phyloP scores from a whole-genome alignment of 1,284 basidiomycete genomes.

The Sporisorium iseilematis-ciliati region DNA sequence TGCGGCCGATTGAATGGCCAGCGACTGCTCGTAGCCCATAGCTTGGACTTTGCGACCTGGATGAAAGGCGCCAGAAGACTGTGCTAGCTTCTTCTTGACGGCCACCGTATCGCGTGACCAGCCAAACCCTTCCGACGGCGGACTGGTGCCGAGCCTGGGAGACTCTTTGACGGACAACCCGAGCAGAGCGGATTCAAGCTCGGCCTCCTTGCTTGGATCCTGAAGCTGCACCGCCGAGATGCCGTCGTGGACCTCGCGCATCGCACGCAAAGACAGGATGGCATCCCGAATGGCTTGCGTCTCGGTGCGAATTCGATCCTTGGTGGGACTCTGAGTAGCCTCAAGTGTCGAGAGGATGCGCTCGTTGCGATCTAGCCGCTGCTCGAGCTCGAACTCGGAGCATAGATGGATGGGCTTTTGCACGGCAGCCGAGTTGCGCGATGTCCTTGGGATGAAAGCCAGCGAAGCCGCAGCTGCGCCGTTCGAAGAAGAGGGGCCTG shows the following conservation, averaged over 20 bases:
- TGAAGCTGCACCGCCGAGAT: conserved; percentile 35
- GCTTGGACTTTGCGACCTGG: conserved; percentile 46
- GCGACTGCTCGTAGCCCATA: conserved; percentile 44
- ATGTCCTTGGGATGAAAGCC: conserved; percentile 44
- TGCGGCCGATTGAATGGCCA: conserved; percentile 48
- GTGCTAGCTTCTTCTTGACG: conserved; percentile 47
- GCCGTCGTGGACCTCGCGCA: conserved; percentile 40
- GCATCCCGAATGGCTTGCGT: conserved; percentile 41
- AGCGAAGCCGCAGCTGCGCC: conserved; percentile 34
- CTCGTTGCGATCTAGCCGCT: conserved; percentile 49
- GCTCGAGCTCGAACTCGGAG: conserved; percentile 51
- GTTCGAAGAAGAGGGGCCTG: conserved; percentile 8
- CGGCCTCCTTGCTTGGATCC: conserved; percentile 34
- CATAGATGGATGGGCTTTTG: conserved; percentile 47
- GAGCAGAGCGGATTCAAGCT: conserved; percentile 44
- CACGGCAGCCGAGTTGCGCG: conserved; percentile 38
- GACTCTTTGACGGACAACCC: conserved; percentile 37
- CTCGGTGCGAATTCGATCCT: conserved; percentile 31
- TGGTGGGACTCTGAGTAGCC: conserved; percentile 22
- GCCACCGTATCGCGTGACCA: conserved; percentile 47
- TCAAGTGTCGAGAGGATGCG: conserved; percentile 43
- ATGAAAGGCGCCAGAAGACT: conserved; percentile 33
- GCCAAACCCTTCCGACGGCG: conserved; percentile 32
- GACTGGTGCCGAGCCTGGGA: conserved; percentile 18
- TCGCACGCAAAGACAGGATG: conserved; percentile 35